phyloP scores from a whole-genome alignment of 805 yeast species.

The Wickerhamiella sergipiensis region DNA sequence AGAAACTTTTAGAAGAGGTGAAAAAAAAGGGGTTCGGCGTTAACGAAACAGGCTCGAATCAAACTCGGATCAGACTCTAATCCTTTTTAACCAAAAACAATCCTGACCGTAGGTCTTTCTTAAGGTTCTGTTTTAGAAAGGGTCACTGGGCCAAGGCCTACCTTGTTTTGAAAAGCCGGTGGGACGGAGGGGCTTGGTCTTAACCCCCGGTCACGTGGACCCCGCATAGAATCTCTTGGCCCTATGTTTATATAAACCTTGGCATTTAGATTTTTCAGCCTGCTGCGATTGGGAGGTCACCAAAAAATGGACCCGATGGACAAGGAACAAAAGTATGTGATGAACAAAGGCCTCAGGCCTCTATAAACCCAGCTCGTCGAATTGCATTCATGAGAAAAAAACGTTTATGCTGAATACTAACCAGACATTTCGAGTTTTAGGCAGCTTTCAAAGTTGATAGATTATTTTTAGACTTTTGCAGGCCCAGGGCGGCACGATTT shows the following conservation, averaged over 20 bases:
- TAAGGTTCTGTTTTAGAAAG: background rate
- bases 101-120: background rate
- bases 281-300: background rate
- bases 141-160: background rate
- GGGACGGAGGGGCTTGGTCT: background rate
- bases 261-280: background rate
- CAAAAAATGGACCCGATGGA: too few relatives aligned
- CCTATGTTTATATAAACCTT: background rate
- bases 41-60: too few relatives aligned
- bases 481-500: too few relatives aligned
- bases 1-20: background rate
- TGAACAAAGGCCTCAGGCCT: slow-evolving; percentile 12
- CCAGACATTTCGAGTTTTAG: slow-evolving; percentile 2
- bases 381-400: slow-evolving; percentile 20
- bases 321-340: slow-evolving; percentile 16
- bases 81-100: too few relatives aligned
- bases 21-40: too few relatives aligned
- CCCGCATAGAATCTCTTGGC: background rate
- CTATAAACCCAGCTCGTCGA: slow-evolving; percentile 27
- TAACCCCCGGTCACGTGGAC: background rate
- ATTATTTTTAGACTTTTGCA: too few relatives aligned
- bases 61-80: too few relatives aligned
- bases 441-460: too few relatives aligned
- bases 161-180: background rate
- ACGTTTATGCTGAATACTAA: slow-evolving; percentile 17